Base-by-base conservation (phyloP, 495 filamentous ascomycete species). In the Sphaerosporella brunnea region DNA sequence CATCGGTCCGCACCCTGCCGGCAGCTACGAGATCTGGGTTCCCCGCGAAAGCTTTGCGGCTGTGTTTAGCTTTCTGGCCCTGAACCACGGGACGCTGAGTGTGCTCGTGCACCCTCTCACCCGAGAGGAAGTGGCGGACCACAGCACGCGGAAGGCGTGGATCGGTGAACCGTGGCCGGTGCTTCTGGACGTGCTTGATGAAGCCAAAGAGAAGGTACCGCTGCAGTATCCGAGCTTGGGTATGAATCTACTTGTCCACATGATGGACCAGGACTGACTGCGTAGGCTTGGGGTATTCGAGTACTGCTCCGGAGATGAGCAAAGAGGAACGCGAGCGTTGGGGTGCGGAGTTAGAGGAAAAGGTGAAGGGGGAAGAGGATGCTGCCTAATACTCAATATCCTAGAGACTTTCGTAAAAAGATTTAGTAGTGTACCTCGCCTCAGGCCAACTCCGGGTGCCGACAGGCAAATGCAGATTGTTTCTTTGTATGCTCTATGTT, bases 1-100 rank as follows among this genome's bases (percentile, higher is more conserved):
- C 11, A 40, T 40, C 11, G 37, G 37, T 10, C 37, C 37, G 20
- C 37, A 40, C 21, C 37, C 37, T 2, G 37, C 37, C 1, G 37
- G 37, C 10, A 16, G n/a, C 10, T 40, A 40, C 37, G 37, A 40
- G 37, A 40, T 40, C 21, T 40, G 37, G 37, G 37, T 40, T n/a
- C 37, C 37, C 21, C 37, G 10, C 20, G 37, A 40, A 19, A 40
- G 37, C 21, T 40, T 40, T 40, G 37, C 37, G 11, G 37, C n/a
- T 2, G 37, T 40, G 10, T 40, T 40, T 21, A 40, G 37, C 37
- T 40, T 40, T 40, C 10, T 40, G 37, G 37, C 37, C 20, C 37
- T 40, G 37, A 40, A 40, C 37, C 37, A 40, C 21, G 37, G 37
- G 18, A 9, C n/a, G 37, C 18, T 40, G 18, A 40, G 37, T 40